Base-by-base conservation (phyloP, 2,329 filamentous ascomycete genomes). In the Coniella vitis region DNA sequence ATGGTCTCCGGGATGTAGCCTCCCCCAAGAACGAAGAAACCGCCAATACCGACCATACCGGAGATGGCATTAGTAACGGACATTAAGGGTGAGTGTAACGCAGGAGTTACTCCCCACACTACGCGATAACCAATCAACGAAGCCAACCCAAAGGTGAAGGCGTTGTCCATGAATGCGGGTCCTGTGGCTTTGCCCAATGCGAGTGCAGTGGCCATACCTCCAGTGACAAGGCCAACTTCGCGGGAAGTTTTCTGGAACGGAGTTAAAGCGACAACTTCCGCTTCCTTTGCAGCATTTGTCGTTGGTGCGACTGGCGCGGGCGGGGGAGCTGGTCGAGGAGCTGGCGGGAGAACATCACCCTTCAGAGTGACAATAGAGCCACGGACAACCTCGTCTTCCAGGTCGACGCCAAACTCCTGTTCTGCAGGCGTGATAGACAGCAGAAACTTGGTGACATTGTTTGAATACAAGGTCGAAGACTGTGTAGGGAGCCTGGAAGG, bases 11-110 rank as follows among this genome's bases (percentile, higher is more conserved):
- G 87, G 0, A 88, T 55, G 60, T 83, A 85, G 20, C 88, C 88
- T 25, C 89, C 89, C 12, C 89, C 90, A 69, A 95, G 84, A 47
- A 95, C 83, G 69, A 94, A 95, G 55, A 95, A 75, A 12, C 90
- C 89, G 49, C 89, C 90, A 53, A 95, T 76, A 50, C 89, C 90
- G 25, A 95, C 90, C 85, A 95, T 88, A 47, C 80, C 88, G 29
- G 87, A 93, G 58, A 95, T 95, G 22, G 90, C 90, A 63, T 95
- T 95, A 7, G 90, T 95, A 32, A 94, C 89, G 57, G 86, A 90
- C 90, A 95, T 95, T 4, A 95, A 70, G 1, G 89, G 90, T 2
- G 87, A 91, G 64, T 95, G 90, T 4, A 95, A 73, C 32, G 89
- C 87, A 7, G 89, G 89, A 0, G 74, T 71, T 12, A 95, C 89